These are phyloP conservation scores for Cyberlindnera xylosilytica DNA, from an alignment of 805 yeast species.

Conservation along the genomic window DNA sequence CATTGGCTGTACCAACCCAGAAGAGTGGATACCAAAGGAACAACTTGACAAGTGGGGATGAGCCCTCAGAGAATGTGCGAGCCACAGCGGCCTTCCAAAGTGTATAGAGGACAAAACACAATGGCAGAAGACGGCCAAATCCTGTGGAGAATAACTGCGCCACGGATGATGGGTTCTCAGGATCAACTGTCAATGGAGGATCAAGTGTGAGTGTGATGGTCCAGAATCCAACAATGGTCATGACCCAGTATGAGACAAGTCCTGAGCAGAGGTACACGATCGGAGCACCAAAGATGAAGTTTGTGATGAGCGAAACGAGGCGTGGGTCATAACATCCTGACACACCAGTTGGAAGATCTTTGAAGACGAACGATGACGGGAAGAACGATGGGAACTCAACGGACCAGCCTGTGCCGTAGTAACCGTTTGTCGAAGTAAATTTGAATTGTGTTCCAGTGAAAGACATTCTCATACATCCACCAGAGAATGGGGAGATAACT, in stretches of 20 bases:
- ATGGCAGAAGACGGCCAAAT: constrained; percentile 71
- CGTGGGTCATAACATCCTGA: constrained; percentile 72
- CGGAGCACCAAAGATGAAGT: constrained; percentile 61
- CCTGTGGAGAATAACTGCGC: constrained; percentile 68
- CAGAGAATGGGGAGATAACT: constrained; percentile 62
- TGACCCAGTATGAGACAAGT: constrained; percentile 56
- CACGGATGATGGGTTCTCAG: constrained; percentile 47
- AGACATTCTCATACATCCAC: constrained; percentile 72
- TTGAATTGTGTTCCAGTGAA: constrained; percentile 49
- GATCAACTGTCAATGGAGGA: constrained; percentile 66
- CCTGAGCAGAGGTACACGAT: constrained; percentile 50
- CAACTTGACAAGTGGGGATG: constrained; percentile 38
- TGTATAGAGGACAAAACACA: constrained; percentile 65
- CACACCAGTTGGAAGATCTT: constrained; percentile 34
- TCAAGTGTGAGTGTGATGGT: constrained; percentile 72
- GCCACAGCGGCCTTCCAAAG: constrained; percentile 59
- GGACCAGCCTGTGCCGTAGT: constrained; percentile 46
- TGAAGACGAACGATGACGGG: constrained; percentile 69
- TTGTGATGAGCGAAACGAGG: constrained; percentile 49
- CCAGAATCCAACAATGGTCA: constrained; percentile 74
- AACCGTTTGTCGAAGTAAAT: constrained; percentile 49
- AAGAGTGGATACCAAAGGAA: constrained; percentile 70
- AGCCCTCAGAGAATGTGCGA: constrained; percentile 43
- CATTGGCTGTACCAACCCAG: constrained; percentile 84
- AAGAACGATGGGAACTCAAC: constrained; percentile 67